Percentiles rank a stretch among this genome's conserved stretches.
Conservation (phyloP, 164 flowering plant species). For the Magnolia changhungtana region DNA sequence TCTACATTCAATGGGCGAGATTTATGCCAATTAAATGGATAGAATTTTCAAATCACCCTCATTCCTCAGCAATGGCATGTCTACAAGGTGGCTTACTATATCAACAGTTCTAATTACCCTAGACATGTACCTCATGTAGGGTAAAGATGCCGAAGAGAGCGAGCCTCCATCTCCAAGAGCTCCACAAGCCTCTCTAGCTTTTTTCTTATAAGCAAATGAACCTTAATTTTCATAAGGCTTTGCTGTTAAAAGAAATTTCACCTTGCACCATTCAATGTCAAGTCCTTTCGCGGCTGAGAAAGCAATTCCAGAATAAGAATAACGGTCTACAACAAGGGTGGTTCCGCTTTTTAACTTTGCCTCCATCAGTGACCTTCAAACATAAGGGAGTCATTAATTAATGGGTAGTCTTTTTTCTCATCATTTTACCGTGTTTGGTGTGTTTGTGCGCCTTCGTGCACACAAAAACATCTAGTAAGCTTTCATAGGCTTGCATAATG, state of each 20-base stretch:
- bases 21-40: too few relatives aligned
- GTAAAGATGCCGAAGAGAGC: not conserved
- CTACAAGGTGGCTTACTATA: not conserved
- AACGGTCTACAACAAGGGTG: slow-evolving; percentile 81
- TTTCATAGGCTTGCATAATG: not conserved
- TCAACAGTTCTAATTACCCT: not conserved
- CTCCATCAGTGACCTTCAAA: slow-evolving; percentile 77
- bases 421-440: not conserved
- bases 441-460: too few relatives aligned
- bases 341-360: slow-evolving; percentile 63
- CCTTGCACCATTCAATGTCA: slow-evolving; percentile 94
- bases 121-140: not conserved
- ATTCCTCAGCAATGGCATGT: not conserved
- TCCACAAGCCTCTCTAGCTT: not conserved
- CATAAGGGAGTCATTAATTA: not conserved
- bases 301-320: slow-evolving; percentile 91
- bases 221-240: not conserved
- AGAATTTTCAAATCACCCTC: not conserved
- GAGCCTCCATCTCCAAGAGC: not conserved
- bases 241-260: slow-evolving; percentile 12
- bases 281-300: slow-evolving; percentile 92
- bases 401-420: not conserved
- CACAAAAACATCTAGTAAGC: not conserved
- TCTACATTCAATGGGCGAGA: too few relatives aligned
- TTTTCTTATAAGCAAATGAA: not conserved